These are phyloP conservation scores for Nannochloropsis salina DNA, from an alignment of 108 stramenopile genomes.

Conservation along the genomic window DNA sequence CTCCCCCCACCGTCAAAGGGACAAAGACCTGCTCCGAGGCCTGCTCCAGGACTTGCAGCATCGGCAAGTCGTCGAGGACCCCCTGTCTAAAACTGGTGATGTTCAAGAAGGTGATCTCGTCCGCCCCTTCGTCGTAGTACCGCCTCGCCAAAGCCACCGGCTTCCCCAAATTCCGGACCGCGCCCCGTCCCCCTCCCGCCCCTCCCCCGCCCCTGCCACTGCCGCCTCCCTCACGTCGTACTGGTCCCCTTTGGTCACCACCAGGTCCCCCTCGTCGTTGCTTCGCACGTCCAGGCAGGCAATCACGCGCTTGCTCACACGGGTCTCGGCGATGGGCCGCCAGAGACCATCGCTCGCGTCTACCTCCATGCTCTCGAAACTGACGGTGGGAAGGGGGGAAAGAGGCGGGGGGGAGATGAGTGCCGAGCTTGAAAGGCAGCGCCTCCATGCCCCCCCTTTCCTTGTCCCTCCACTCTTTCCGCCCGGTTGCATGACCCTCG, in stretches of 20 bases:
- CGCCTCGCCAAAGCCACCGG: slow-evolving; percentile 75
- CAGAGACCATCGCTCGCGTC: not conserved
- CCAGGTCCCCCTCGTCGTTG: slow-evolving; percentile 92
- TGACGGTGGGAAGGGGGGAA: slow-evolving; percentile 7
- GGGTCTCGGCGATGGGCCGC: slow-evolving; percentile 30
- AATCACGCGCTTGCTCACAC: slow-evolving; percentile 71
- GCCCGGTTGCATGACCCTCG: not conserved
- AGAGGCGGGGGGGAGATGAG: not conserved
- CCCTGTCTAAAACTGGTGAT: slow-evolving; percentile 90
- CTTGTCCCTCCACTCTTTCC: slow-evolving; percentile 7
- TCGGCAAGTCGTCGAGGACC: slow-evolving; percentile 91
- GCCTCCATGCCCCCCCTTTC: not conserved
- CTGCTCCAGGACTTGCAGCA: slow-evolving; percentile 87
- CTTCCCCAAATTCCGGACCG: slow-evolving; percentile 96
- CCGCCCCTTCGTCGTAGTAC: slow-evolving; percentile 92
- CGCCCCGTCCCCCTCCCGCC: slow-evolving; percentile 61
- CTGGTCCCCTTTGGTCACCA: slow-evolving; percentile 98
- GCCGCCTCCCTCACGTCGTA: slow-evolving; percentile 90
- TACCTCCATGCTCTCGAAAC: not conserved
- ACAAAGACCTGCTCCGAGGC: slow-evolving; percentile 89
- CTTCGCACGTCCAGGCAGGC: slow-evolving; percentile 90
- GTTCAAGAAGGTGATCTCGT: slow-evolving; percentile 94
- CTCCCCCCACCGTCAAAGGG: slow-evolving; percentile 94
- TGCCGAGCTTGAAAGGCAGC: not conserved
- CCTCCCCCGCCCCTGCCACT: slow-evolving; percentile 55